Base-by-base conservation (phyloP, 73 alveolate species). In the Tetrahymena thermophila region DNA sequence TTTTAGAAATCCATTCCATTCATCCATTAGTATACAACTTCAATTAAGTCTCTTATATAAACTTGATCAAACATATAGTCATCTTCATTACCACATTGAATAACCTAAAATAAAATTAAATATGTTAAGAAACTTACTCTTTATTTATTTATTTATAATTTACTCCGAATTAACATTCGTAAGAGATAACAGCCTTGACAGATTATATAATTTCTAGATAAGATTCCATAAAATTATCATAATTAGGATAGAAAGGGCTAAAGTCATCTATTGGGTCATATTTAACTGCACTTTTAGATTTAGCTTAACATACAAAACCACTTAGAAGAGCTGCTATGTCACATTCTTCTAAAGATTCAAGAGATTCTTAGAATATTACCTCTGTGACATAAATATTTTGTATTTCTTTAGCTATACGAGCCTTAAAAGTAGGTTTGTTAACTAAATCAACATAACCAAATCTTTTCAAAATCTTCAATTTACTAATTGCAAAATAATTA, bases 1-100 rank as follows among this genome's bases (percentile, higher is more conserved):
- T 97, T 98, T 35, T 55, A 94, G 96, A 98, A 98, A 85, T 95
- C 93, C 85, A 94, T 94, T 84, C 97, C 96, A 28, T 95, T 23
- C 23, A 98, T 98, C 99, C 99, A 98, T 35, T 71, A 28, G 13
- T 28, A 71, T 11, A 71, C 89, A 71, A 71, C 89, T 25, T 71
- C 89, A 23, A 71, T 71, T 25, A 71, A 71, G 13, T 71, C 89
- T 71, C 89, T 71, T 23, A 71, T 71, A 34, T 71, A 71, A 28
- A 71, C 89, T 1, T 23, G 5, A 3, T 71, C 89, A 31, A 9
- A 71, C 40, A 71, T n/a, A 25, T 71, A 71, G 11, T 71, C 89
- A 1, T 28, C 40, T 23, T 23, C 37, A 71, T 7, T 11, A n/a
- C 89, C 89, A 71, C 89, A 71, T 71, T 71, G 11, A 1, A 71